Percentiles rank a stretch among this genome's conserved stretches.
Evolutionary conservation across 139 green algal species (phyloP).

Genomic region (Zygnema cylindricum): DNA sequence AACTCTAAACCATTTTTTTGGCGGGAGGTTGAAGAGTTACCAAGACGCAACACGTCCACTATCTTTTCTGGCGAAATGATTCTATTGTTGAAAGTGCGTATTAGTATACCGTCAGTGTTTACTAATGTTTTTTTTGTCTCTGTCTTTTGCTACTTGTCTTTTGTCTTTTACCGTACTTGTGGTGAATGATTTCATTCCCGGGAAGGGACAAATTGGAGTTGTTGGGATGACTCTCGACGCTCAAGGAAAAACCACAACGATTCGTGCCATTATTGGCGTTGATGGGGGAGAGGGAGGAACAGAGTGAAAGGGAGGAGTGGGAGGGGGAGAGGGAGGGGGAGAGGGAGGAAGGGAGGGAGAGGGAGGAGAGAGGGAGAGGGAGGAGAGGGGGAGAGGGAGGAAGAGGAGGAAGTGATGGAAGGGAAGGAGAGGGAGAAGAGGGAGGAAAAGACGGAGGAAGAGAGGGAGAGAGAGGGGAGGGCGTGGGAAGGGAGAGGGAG

Average conservation of each 20-base stretch:
- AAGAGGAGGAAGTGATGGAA: not conserved
- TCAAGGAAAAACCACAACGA: not conserved
- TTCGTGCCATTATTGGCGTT: not conserved
- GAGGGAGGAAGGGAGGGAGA: not conserved
- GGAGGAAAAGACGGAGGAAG: not conserved
- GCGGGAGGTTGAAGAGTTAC: too few relatives aligned
- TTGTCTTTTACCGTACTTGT: too few relatives aligned
- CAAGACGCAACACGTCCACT: too few relatives aligned
- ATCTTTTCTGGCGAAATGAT: too few relatives aligned
- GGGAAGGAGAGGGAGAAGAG: not conserved
- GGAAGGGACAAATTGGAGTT: too few relatives aligned
- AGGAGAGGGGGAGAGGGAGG: not conserved
- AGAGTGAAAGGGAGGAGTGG: not conserved
- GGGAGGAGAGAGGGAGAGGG: not conserved
- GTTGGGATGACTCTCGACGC: not conserved
- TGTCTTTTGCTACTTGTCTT: too few relatives aligned
- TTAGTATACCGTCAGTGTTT: too few relatives aligned
- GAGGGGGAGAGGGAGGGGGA: not conserved
- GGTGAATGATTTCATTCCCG: not conserved
- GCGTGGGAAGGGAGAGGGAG: not conserved
- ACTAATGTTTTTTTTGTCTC: too few relatives aligned
- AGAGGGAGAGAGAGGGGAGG: not conserved
- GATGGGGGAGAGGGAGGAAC: not conserved
- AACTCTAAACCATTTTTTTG: too few relatives aligned
- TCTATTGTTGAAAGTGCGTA: too few relatives aligned